These are phyloP conservation scores for Leccinum subrobustum DNA, from an alignment of 1,284 basidiomycete species.

Conservation along the genomic window DNA sequence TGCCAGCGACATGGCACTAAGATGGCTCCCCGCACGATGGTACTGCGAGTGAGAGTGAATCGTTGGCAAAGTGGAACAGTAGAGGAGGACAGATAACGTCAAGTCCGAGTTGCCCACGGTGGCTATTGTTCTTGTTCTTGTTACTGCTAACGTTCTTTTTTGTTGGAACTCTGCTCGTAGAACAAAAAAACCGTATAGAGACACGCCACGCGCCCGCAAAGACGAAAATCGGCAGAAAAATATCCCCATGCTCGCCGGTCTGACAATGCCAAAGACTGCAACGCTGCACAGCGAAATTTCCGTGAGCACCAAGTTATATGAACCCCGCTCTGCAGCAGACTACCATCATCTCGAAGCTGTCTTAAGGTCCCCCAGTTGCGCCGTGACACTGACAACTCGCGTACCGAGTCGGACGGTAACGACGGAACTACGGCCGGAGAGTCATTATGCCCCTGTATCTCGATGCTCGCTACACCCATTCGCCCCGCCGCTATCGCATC, in stretches of 20 bases:
- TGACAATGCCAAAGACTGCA: not conserved
- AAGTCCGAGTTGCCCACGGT: not conserved
- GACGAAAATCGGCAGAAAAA: not conserved
- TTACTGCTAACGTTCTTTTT: not conserved
- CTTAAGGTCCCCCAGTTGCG: not conserved
- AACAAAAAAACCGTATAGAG: not conserved
- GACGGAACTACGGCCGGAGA: too few relatives aligned
- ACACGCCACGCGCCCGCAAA: not conserved
- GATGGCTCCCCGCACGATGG: not conserved
- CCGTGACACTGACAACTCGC: not conserved
- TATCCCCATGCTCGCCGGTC: not conserved
- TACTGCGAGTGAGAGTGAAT: not conserved
- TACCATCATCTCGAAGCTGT: not conserved
- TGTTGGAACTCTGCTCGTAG: not conserved
- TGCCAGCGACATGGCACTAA: too few relatives aligned
- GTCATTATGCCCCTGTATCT: too few relatives aligned
- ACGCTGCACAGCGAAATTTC: not conserved
- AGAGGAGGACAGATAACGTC: not conserved
- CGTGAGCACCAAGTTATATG: not conserved
- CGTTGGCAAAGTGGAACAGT: too few relatives aligned
- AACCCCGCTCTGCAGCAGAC: not conserved
- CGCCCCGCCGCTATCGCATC: too few relatives aligned
- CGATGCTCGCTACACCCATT: too few relatives aligned
- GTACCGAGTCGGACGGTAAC: too few relatives aligned
- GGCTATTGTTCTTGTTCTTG: not conserved